These are phyloP conservation scores for Lipomyces sp. DNA, from an alignment of 805 yeast genomes.

Conservation along the genomic window DNA sequence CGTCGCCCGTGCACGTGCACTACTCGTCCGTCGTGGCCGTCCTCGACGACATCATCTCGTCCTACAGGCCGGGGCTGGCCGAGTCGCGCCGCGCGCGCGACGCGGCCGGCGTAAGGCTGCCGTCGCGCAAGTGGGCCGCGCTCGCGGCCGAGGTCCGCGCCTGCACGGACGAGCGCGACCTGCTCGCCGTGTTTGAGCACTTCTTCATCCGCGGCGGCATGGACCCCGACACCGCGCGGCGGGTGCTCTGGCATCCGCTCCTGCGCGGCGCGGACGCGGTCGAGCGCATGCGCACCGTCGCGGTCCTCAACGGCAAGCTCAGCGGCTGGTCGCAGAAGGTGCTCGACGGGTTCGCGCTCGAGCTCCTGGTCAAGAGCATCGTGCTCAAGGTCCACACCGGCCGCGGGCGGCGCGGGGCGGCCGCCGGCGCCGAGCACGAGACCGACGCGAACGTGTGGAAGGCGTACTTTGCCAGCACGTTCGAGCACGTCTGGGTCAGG, in stretches of 20 bases:
- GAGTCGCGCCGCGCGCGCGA: no score
- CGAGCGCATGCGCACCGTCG: not conserved
- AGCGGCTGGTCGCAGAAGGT: slow-evolving; percentile 19
- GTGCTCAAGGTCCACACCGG: not conserved
- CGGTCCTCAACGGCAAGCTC: not conserved
- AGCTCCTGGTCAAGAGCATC: slow-evolving; percentile 8
- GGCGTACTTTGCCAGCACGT: slow-evolving; percentile 6
- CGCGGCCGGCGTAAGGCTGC: no score
- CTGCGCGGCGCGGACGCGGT: slow-evolving; percentile 1
- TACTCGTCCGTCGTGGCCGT: slow-evolving; percentile 2
- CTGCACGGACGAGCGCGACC: slow-evolving; percentile 12
- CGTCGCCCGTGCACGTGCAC: not conserved
- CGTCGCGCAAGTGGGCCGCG: slow-evolving; percentile 8
- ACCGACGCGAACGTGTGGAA: not conserved
- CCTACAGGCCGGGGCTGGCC: slow-evolving; percentile 2
- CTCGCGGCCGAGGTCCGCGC: slow-evolving; percentile 2
- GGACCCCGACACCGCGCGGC: slow-evolving; percentile 2
- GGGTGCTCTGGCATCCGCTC: slow-evolving; percentile 10
- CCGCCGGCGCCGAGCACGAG: not conserved
- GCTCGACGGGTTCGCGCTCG: slow-evolving; percentile 6
- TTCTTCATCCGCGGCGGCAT: slow-evolving; percentile 15
- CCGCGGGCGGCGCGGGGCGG: not conserved
- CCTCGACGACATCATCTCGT: slow-evolving; percentile 1
- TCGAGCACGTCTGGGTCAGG: slow-evolving; percentile 10
- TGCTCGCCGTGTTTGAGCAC: slow-evolving; percentile 8